Percentiles rank a stretch among this genome's conserved stretches.
These are phyloP conservation scores for Skeletonema grethae DNA, from an alignment of 108 stramenopile genomes.

Conservation along the genomic window DNA sequence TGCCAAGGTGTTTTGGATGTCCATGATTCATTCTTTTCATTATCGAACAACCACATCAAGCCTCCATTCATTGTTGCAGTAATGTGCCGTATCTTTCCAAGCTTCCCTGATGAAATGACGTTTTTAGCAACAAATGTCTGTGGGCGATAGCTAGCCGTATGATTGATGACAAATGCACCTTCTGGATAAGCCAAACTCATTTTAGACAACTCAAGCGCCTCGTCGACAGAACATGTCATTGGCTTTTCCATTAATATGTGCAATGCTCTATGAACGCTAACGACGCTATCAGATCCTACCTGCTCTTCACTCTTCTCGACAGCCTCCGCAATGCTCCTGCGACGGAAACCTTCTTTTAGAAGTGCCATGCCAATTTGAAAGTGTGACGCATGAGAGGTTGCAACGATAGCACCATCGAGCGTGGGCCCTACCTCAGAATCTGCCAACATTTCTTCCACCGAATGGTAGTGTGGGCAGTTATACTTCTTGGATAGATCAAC, in stretches of 20 bases:
- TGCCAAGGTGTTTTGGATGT: slow-evolving; percentile 53
- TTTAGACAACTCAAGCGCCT: slow-evolving; percentile 52
- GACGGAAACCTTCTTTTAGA: slow-evolving; percentile 41
- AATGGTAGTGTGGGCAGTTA: slow-evolving; percentile 51
- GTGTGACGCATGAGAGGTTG: slow-evolving; percentile 74
- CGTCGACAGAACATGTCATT: slow-evolving; percentile 67
- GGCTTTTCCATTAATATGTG: slow-evolving; percentile 84
- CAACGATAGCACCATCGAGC: slow-evolving; percentile 69
- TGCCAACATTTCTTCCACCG: slow-evolving; percentile 56
- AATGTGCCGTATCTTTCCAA: slow-evolving; percentile 45
- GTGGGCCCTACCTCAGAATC: slow-evolving; percentile 35
- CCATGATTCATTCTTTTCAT: slow-evolving; percentile 41
- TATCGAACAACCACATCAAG: slow-evolving; percentile 52
- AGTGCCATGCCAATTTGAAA: slow-evolving; percentile 52
- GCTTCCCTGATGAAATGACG: slow-evolving; percentile 38
- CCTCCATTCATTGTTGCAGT: slow-evolving; percentile 45
- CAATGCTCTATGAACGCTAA: slow-evolving; percentile 25
- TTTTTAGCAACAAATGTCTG: slow-evolving; percentile 61
- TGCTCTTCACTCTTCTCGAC: slow-evolving; percentile 20
- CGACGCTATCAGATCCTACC: slow-evolving; percentile 5
- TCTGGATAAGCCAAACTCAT: slow-evolving; percentile 37
- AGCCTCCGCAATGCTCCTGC: slow-evolving; percentile 35
- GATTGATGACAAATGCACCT: slow-evolving; percentile 68
- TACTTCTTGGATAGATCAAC: slow-evolving; percentile 53
- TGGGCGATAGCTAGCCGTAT: slow-evolving; percentile 70